Conservation (phyloP, 495 filamentous ascomycete species). For the Annulohypoxylon moriforme region DNA sequence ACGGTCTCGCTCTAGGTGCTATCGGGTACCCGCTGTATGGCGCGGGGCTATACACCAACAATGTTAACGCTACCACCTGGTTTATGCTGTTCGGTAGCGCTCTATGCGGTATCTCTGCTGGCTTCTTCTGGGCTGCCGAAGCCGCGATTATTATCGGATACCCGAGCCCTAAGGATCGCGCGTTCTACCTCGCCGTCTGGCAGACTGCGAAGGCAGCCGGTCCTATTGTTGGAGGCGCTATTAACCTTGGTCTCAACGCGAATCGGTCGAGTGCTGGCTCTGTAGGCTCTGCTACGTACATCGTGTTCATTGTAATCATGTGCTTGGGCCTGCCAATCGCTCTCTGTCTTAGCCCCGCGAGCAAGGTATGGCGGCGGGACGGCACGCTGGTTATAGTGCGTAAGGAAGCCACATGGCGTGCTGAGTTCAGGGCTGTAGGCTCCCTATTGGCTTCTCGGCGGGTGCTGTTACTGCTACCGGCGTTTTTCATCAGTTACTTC, state of each 20-base stretch:
- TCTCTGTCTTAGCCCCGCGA: conserved; percentile 41
- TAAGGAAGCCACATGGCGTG: conserved; percentile 45
- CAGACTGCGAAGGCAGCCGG: conserved; percentile 49
- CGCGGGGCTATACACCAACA: conserved; percentile 43
- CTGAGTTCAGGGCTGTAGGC: conserved; percentile 46
- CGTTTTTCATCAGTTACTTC: conserved; percentile 52
- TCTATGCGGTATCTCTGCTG: conserved; percentile 41
- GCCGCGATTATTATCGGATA: conserved; percentile 45
- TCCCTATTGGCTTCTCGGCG: conserved; percentile 37
- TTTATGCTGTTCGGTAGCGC: conserved; percentile 44
- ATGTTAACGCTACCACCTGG: conserved; percentile 40
- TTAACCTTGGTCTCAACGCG: conserved; percentile 43
- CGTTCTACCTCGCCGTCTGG: conserved; percentile 48
- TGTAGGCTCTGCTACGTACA: conserved; percentile 40
- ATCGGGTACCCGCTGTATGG: conserved; percentile 43
- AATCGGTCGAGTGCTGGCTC: conserved; percentile 33
- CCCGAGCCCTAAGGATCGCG: conserved; percentile 36
- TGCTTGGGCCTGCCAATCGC: conserved; percentile 41
- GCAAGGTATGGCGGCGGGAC: conserved; percentile 41
- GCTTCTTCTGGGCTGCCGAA: conserved; percentile 46
- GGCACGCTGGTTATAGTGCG: conserved; percentile 42
- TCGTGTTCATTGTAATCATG: conserved; percentile 45
- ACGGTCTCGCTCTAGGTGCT: conserved; percentile 46
- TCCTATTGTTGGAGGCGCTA: conserved; percentile 43
- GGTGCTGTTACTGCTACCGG: conserved; percentile 47